A percentile compares a stretch with the other conserved stretches of the same genome.
Conservation (phyloP, 2,329 filamentous ascomycete species). For the Atkinsonella texensis region DNA sequence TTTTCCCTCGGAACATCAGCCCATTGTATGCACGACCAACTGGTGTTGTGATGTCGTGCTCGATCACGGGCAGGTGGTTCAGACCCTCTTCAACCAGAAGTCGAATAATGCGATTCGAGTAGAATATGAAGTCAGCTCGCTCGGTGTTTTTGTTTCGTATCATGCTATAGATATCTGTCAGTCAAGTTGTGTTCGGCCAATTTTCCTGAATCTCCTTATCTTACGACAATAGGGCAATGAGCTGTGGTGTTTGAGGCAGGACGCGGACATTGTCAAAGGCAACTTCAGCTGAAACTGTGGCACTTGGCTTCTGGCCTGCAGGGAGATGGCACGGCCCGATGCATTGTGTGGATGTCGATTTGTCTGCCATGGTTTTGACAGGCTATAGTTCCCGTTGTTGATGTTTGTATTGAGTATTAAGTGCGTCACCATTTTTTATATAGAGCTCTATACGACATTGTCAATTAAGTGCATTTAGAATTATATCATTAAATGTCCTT, state of each 20-base stretch:
- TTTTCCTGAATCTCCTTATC: constrained; percentile 24
- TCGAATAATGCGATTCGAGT: constrained; percentile 95
- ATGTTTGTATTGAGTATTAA: background rate
- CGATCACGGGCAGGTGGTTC: constrained; percentile 87
- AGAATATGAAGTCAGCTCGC: constrained; percentile 96
- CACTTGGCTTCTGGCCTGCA: constrained; percentile 66
- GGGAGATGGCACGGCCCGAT: constrained; percentile 73
- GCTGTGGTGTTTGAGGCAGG: constrained; percentile 83
- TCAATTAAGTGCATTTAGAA: too few species aligned
- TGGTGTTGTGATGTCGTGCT: constrained; percentile 81
- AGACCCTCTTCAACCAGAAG: constrained; percentile 92
- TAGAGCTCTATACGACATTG: too few species aligned
- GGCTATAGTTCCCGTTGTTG: too few species aligned
- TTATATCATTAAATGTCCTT: too few species aligned
- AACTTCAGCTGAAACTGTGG: constrained; percentile 77
- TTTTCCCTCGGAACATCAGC: constrained; percentile 93
- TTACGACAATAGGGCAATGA: constrained; percentile 95
- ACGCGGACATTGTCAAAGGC: constrained; percentile 80
- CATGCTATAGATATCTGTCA: constrained; percentile 55
- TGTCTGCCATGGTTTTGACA: constrained; percentile 2
- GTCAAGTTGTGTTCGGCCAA: background rate
- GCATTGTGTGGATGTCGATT: constrained; percentile 37
- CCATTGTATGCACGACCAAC: constrained; percentile 81
- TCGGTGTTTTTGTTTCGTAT: constrained; percentile 85
- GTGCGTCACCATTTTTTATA: too few species aligned